Evolutionary conservation across 2,329 filamentous ascomycete species (phyloP).

Genomic region (Bipolaris victoriae): DNA sequence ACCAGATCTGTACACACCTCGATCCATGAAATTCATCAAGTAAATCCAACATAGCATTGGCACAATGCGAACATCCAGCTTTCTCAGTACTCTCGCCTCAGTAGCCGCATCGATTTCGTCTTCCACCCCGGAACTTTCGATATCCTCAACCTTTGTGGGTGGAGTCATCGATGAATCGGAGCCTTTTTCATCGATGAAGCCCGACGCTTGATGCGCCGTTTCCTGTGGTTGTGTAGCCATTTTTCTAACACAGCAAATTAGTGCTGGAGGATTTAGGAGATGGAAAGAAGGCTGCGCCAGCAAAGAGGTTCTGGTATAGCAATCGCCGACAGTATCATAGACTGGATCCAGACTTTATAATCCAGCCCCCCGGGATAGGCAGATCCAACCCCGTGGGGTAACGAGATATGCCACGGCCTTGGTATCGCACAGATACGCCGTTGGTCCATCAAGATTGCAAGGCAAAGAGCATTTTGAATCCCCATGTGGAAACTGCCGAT

Average conservation of each 20-base stretch:
- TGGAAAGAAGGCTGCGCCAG: background rate
- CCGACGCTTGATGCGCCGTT: conserved; percentile 3
- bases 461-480: background rate
- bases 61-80: conserved; percentile 57
- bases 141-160: conserved; percentile 22
- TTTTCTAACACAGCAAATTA: conserved; percentile 1
- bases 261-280: background rate
- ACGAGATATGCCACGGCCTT: conserved; percentile 20
- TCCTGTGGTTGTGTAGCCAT: conserved; percentile 6
- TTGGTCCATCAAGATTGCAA: conserved; percentile 16
- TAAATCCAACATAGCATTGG: conserved; percentile 64
- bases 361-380: conserved; percentile 5
- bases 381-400: conserved; percentile 19
- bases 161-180: conserved; percentile 18
- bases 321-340: conserved; percentile 12
- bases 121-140: conserved; percentile 14
- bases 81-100: conserved; percentile 55
- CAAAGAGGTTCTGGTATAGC: background rate
- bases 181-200: conserved; percentile 20
- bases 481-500: conserved; percentile 8
- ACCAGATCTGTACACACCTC: conserved; percentile 43
- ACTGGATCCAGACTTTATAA: conserved; percentile 20
- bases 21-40: conserved; percentile 54
- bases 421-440: conserved; percentile 15
- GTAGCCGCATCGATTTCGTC: conserved; percentile 51